Evolutionary conservation across 441 rosid genomes (phyloP), one percentile per base, ranked within the genome.

Genomic region (Corymbia calophylla): DNA sequence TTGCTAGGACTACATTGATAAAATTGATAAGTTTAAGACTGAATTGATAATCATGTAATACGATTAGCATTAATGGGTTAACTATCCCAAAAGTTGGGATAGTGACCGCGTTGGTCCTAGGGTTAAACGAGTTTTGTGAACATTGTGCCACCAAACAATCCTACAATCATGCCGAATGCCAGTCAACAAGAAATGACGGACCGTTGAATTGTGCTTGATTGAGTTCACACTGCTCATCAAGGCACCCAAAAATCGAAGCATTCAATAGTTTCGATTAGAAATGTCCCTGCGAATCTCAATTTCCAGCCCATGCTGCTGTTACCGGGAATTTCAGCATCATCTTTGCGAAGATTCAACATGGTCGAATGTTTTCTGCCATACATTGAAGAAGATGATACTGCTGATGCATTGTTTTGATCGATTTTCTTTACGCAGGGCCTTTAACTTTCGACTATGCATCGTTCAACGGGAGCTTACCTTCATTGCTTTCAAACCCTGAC

Each of bases 401-500:
- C 49, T n/a, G n/a, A 14, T 58, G 80, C 88, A 87, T 54, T 29
- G 17, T 6, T 27, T 68, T 18, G 60, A 18, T 48, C 18, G 18
- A 32, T 88, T 31, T 80, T 60, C 32, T 9, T 55, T 51, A 64
- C 15, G 48, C 64, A 89, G 91, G 91, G 53, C 91, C 91, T 14
- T 47, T 89, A 17, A 87, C 32, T 23, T 89, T 89, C 39, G 82
- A 89, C 12, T 87, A 87, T 51, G 47, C 60, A 77, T 53, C 87
- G 31, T 89, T 87, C 68, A 89, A 81, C 56, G 91, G 89, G 29
- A 87, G 84, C 58, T 58, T 8, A 51, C 89, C 92, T 3, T 62
- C 88, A 6, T 88, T 90, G 47, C 15, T 35, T n/a, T 60, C 81
- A 47, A 88, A 90, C 35, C 89, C 90, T 3, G 21, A 90, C n/a